Conservation (phyloP, 2,329 filamentous ascomycete species). For the Colletotrichum noveboracense region DNA sequence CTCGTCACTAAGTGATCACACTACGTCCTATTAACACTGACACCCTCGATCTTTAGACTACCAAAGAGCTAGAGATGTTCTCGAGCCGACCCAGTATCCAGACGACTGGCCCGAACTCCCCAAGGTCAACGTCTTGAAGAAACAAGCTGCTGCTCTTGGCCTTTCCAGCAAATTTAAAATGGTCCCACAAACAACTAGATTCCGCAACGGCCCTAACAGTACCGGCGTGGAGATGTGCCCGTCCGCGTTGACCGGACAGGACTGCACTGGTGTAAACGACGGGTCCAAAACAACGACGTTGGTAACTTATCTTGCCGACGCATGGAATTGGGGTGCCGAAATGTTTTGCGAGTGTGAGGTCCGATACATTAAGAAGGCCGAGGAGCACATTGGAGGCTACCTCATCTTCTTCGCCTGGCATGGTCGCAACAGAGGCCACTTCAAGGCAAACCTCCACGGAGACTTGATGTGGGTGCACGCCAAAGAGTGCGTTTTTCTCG, state of each 20-base stretch:
- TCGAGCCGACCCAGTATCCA: slow-evolving; percentile 65
- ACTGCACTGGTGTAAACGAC: slow-evolving; percentile 69
- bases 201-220: slow-evolving; percentile 63
- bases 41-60: slow-evolving; percentile 53
- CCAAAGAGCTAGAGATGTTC: slow-evolving; percentile 55
- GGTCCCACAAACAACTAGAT: slow-evolving; percentile 67
- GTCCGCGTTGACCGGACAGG: slow-evolving; percentile 65
- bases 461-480: slow-evolving; percentile 73
- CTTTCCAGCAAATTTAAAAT: slow-evolving; percentile 58
- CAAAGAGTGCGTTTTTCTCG: slow-evolving; percentile 68
- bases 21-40: background rate
- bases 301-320: slow-evolving; percentile 71
- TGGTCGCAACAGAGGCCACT: slow-evolving; percentile 60
- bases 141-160: slow-evolving; percentile 59
- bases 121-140: slow-evolving; percentile 63
- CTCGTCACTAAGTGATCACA: background rate
- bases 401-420: slow-evolving; percentile 71
- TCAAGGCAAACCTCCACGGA: slow-evolving; percentile 57
- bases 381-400: slow-evolving; percentile 56
- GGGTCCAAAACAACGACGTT: slow-evolving; percentile 70
- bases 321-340: slow-evolving; percentile 75
- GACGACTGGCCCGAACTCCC: slow-evolving; percentile 59
- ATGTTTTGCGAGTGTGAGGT: slow-evolving; percentile 75
- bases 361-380: slow-evolving; percentile 61
- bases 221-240: slow-evolving; percentile 69